These are phyloP conservation scores for Leccinum angustisporum DNA, from an alignment of 1,284 basidiomycete genomes.

Conservation along the genomic window DNA sequence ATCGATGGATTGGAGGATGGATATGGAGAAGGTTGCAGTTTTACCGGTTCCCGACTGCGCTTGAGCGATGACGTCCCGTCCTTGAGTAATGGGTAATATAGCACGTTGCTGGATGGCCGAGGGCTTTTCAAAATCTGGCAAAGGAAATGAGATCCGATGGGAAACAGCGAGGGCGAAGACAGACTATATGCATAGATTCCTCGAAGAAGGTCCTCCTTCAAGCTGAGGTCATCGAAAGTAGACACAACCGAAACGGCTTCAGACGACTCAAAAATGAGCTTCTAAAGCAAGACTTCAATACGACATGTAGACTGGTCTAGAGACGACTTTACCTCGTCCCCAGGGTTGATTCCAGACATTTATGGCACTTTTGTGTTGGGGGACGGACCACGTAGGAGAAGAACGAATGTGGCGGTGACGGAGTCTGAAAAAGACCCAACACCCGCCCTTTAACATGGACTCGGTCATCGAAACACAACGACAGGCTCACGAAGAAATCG, in stretches of 20 bases:
- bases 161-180: conserved; percentile 33
- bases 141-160: conserved; percentile 5
- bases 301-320: background rate
- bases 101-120: conserved; percentile 99
- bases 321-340: conserved; percentile 60
- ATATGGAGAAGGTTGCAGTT: conserved; percentile 97
- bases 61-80: conserved; percentile 96
- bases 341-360: conserved; percentile 78
- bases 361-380: conserved; percentile 34
- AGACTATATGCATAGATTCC: conserved; percentile 99
- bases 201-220: conserved; percentile 94
- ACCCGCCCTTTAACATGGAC: conserved; percentile 60
- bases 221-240: conserved; percentile 88
- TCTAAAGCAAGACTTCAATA: conserved; percentile 42
- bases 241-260: conserved; percentile 88
- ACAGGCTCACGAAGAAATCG: conserved; percentile 93
- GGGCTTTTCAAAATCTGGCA: conserved; percentile 94
- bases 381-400: conserved; percentile 26
- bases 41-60: conserved; percentile 99
- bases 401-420: conserved; percentile 37
- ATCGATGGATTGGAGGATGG: conserved; percentile 95
- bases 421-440: conserved; percentile 49
- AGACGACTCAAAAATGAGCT: conserved; percentile 97
- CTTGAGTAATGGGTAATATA: conserved; percentile 93
- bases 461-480: conserved; percentile 91